Conservation (phyloP, 805 yeast species). For the Lipomyces sp. region DNA sequence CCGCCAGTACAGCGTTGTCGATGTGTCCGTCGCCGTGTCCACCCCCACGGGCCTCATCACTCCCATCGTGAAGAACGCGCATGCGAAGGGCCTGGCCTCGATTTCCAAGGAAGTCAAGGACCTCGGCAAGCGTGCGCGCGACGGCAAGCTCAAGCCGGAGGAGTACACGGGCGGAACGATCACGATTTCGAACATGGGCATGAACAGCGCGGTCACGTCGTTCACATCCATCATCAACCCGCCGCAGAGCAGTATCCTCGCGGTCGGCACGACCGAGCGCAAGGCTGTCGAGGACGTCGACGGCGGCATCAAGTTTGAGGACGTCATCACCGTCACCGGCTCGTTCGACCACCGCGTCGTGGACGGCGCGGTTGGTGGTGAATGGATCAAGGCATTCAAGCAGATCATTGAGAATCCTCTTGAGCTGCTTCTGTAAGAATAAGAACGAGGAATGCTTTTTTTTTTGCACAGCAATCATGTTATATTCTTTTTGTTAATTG, state of each 20-base stretch:
- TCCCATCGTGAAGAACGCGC: constrained; percentile 88
- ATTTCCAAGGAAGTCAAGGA: constrained; percentile 86
- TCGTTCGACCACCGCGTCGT: constrained; percentile 97
- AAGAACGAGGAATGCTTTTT: not conserved
- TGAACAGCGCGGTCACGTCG: constrained; percentile 89
- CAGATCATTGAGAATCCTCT: constrained; percentile 91
- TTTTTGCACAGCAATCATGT: not conserved
- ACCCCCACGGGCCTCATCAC: constrained; percentile 97
- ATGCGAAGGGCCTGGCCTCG: constrained; percentile 75
- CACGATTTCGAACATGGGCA: constrained; percentile 97
- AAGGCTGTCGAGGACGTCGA: constrained; percentile 92
- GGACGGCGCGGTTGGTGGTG: constrained; percentile 98
- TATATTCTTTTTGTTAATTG: not conserved
- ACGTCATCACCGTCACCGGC: constrained; percentile 87
- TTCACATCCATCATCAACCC: constrained; percentile 98
- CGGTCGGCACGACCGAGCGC: constrained; percentile 89
- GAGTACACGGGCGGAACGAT: constrained; percentile 99
- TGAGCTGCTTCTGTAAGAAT: constrained; percentile 71
- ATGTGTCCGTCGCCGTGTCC: constrained; percentile 97
- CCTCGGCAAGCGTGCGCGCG: constrained; percentile 93
- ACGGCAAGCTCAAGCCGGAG: constrained; percentile 86
- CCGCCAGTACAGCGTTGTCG: constrained; percentile 87
- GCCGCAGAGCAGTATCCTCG: constrained; percentile 92
- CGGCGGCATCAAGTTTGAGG: constrained; percentile 89
- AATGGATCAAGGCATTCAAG: constrained; percentile 91